Base-by-base conservation (phyloP, 192 early-diverging fungal species). In the Anaeromyces robustus region DNA sequence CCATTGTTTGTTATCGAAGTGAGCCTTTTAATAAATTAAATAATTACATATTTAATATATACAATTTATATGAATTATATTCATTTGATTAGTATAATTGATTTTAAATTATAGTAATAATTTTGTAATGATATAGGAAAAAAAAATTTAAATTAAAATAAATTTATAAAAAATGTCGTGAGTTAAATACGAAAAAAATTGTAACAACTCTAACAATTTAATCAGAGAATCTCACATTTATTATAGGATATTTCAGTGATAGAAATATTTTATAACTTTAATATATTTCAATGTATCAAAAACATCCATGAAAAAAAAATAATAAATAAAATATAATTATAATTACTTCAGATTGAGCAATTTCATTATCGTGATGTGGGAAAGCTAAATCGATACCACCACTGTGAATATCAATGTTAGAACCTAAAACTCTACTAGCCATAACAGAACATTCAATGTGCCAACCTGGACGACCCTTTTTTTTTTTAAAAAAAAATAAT, bases 401-500 rank as follows among this genome's bases (percentile, higher is more conserved):
- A 43, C 93, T 91, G 87, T 99, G 97, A 79, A 99, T 93, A 83
- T 99, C 97, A 83, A 99, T 90, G 30, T 92, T 88, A 37, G 90
- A 86, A 26, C 95, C 96, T 79, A 98, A 85, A 29, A 97, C 89
- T 82, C 94, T 95, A 82, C 93, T 93, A 28, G 96, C 96, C 97
- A 99, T 99, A 39, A 92, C 97, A 29, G 95, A 96, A 92, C 97
- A 99, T 89, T 99, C 97, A 88, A 99, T 99, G 83, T 99, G 97
- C 97, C 97, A 99, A 34, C 97, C 97, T 12, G 97, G 97, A 43
- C 97, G 94, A 22, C 97, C 97, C 77, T 87, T 82, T 28, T 92
- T 11, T 0, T n/a, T 29, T 29, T 39, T 39, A 39, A 14, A 14
- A 12, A n/a, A n/a, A 39, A 12, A 39, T 39, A 14, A 12, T 39